phyloP scores from a whole-genome alignment of 2,329 filamentous ascomycete species.

The Alternaria alternata region DNA sequence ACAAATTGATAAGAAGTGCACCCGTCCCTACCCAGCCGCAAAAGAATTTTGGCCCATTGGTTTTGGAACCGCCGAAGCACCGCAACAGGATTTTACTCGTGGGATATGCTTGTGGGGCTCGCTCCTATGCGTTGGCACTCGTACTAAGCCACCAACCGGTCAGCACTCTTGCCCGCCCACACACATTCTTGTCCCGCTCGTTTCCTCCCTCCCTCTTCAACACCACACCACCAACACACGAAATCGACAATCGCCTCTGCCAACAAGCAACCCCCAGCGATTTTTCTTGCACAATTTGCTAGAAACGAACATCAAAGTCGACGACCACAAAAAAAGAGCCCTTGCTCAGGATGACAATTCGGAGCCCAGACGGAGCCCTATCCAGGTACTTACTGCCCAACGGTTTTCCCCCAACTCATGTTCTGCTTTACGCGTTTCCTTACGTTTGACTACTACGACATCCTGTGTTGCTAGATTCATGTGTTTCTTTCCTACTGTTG shows the following conservation, averaged over 20 bases:
- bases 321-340: constrained; percentile 42
- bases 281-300: constrained; percentile 27
- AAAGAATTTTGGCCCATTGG: constrained; percentile 44
- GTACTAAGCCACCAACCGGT: constrained; percentile 44
- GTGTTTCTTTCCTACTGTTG: constrained; percentile 36
- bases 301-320: constrained; percentile 21
- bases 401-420: constrained; percentile 38
- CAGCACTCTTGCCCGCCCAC: constrained; percentile 38
- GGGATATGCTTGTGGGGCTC: constrained; percentile 45
- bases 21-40: constrained; percentile 30
- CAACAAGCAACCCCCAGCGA: constrained; percentile 17
- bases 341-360: constrained; percentile 55
- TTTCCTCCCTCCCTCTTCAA: constrained; percentile 39
- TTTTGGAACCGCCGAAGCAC: constrained; percentile 36
- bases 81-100: constrained; percentile 35
- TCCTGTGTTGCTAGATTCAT: constrained; percentile 38
- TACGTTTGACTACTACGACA: constrained; percentile 15
- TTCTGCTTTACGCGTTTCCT: constrained; percentile 35
- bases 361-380: constrained; percentile 53
- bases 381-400: constrained; percentile 55
- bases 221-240: constrained; percentile 24
- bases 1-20: constrained; percentile 47
- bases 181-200: constrained; percentile 36
- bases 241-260: constrained; percentile 28
- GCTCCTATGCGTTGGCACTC: constrained; percentile 49